Evolutionary conservation across 2,329 filamentous ascomycete genomes (phyloP), one percentile per base, ranked within the genome.

Genomic region (Akanthomyces lecanii): DNA sequence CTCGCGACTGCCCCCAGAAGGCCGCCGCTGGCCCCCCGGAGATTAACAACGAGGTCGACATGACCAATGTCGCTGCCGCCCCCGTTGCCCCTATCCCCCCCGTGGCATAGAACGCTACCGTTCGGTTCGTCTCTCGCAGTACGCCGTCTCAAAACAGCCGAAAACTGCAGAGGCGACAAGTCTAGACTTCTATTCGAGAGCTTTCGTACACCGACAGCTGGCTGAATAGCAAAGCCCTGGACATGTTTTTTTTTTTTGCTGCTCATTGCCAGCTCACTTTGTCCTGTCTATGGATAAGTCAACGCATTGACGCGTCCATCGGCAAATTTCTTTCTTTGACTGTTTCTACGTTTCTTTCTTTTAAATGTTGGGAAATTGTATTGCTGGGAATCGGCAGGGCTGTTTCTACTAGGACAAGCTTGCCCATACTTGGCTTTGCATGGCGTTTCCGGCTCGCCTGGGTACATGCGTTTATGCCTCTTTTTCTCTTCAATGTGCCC

Each of bases 1-100:
- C 92, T 64, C 90, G 94, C 67, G 94, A 98, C 71, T 97, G 95
- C 82, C 90, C 92, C 64, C 77, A 92, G 86, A 88, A 89, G 86
- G 77, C 73, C 65, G 73, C 74, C 69, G 75, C 77, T 67, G 79
- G 33, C 33, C 33, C 77, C 69, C 80, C 79, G 69, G 83, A 85
- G 67, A 77, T 82, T 61, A 73, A 71, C 64, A 67, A 71, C 56
- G 78, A 82, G 65, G 77, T 79, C 57, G 79, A 81, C 61, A 66
- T 81, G 64, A 71, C 71, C 67, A 76, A 73, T 69, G 76, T 76
- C 62, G 75, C 76, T 65, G 71, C 74, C 65, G 74, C 80, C 33
- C 76, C 81, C 48, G 78, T 83, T 67, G 81, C 81, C 57, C 73
- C 76, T 55, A 77, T 78, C 62, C 74, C 75, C 63, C 75, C 75